Conservation (phyloP, 208 protist species). For the Porcisia hertigi region DNA sequence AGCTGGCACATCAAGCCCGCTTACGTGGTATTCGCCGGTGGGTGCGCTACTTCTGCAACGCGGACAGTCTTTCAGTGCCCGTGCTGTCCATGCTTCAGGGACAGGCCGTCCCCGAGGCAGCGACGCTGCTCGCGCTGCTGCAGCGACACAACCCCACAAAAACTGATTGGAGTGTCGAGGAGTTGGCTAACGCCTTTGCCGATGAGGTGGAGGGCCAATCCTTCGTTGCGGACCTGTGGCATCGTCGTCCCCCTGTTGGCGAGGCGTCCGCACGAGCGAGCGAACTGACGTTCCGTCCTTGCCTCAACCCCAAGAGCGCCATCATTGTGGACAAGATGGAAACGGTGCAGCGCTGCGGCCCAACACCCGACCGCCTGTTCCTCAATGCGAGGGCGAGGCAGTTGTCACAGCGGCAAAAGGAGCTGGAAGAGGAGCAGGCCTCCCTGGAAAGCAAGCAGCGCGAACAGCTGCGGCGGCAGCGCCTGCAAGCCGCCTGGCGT, state of each 20-base stretch:
- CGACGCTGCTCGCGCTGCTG: conserved; percentile 5
- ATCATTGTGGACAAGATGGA: conserved; percentile 19
- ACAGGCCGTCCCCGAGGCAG: conserved; percentile 14
- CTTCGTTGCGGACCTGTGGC: conserved; percentile 13
- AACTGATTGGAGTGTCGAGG: conserved; percentile 24
- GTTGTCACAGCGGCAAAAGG: conserved; percentile 33
- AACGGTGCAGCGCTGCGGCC: conserved; percentile 18
- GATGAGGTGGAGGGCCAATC: neutral
- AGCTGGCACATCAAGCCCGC: conserved; percentile 11
- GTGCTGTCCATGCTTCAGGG: conserved; percentile 14
- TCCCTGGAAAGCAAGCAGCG: conserved; percentile 21
- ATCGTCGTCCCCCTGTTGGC: conserved; percentile 13
- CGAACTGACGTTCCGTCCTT: conserved; percentile 51
- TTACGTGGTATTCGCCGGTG: conserved; percentile 29
- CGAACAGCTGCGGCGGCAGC: conserved; percentile 10
- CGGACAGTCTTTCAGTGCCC: neutral
- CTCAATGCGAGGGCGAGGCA: conserved; percentile 42
- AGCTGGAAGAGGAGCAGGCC: conserved; percentile 42
- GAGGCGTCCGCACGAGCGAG: neutral
- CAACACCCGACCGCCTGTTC: conserved; percentile 62
- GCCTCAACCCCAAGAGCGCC: conserved; percentile 30
- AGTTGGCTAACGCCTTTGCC: conserved; percentile 7
- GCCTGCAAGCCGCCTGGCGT: conserved; percentile 18
- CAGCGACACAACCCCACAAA: conserved; percentile 6
- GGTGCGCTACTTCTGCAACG: conserved; percentile 20